Percentiles rank a stretch among this genome's conserved stretches.
phyloP scores from a whole-genome alignment of 768 basidiomycete species.

The Chalciporus pseudorubinellus region DNA sequence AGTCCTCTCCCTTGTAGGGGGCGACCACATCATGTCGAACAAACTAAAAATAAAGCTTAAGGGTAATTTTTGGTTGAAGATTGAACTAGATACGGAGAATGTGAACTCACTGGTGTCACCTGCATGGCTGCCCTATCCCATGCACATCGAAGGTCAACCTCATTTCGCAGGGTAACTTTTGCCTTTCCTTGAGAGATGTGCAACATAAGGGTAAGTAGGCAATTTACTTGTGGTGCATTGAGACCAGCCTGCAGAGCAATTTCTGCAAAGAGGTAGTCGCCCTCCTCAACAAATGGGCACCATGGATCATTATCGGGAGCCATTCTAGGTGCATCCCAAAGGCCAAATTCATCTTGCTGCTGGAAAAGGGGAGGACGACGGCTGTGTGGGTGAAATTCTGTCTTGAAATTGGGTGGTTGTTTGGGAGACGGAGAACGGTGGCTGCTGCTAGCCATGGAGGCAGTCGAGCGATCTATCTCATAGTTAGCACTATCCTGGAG shows the following conservation, averaged over 20 bases:
- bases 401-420: constrained; percentile 16
- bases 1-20: constrained; percentile 4
- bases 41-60: neutral
- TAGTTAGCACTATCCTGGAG: no score
- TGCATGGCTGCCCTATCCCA: neutral
- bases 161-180: constrained; percentile 17
- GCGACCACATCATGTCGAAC: neutral
- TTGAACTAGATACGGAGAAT: neutral
- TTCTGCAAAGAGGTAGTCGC: constrained; percentile 11
- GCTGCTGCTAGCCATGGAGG: no score
- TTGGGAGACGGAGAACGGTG: no score
- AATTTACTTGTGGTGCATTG: constrained; percentile 5
- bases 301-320: neutral
- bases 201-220: constrained; percentile 2
- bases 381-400: constrained; percentile 27
- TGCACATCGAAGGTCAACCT: constrained; percentile 1
- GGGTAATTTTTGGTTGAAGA: neutral
- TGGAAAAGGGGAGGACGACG: constrained; percentile 2
- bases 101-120: constrained; percentile 2
- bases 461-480: no score
- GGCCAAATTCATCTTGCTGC: constrained; percentile 14
- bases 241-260: constrained; percentile 9
- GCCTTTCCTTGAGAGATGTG: constrained; percentile 9
- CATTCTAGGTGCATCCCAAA: neutral
- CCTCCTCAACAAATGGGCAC: neutral